phyloP scores from a whole-genome alignment of 2,329 filamentous ascomycete genomes.

The Cercospora canescens region DNA sequence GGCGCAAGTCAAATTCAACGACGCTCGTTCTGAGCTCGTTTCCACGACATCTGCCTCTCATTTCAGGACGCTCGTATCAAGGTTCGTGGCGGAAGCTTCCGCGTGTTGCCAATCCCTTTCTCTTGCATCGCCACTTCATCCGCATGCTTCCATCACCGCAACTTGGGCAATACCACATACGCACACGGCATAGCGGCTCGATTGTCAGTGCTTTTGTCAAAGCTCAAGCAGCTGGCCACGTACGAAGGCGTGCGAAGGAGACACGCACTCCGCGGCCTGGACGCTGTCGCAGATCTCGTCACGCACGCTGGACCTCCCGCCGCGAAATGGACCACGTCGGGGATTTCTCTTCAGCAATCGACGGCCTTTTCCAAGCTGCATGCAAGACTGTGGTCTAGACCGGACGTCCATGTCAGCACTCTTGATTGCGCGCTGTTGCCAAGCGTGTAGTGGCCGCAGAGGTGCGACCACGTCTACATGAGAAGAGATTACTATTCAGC shows the following conservation, averaged over 20 bases:
- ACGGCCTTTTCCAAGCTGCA: background rate
- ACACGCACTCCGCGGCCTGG: background rate
- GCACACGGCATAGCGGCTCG: background rate
- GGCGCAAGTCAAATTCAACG: background rate
- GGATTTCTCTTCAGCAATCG: background rate
- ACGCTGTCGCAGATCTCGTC: background rate
- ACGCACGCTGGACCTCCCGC: background rate
- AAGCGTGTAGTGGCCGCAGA: background rate
- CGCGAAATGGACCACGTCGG: background rate
- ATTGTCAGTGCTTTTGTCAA: background rate
- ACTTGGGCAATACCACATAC: background rate
- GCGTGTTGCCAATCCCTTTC: background rate
- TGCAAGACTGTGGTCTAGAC: background rate
- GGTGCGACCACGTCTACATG: background rate
- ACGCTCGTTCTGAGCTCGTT: background rate
- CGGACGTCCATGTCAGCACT: background rate
- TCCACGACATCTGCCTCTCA: background rate
- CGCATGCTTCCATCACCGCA: background rate
- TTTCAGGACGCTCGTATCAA: background rate
- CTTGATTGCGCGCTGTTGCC: background rate
- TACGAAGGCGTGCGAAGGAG: background rate
- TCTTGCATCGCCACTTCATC: background rate
- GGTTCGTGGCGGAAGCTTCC: background rate
- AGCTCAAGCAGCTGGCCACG: background rate
- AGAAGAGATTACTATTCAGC: background rate